A percentile compares a stretch with the other conserved stretches of the same genome.
phyloP scores from a whole-genome alignment of 169 alveolate species.

The Plasmodium gonderi region DNA sequence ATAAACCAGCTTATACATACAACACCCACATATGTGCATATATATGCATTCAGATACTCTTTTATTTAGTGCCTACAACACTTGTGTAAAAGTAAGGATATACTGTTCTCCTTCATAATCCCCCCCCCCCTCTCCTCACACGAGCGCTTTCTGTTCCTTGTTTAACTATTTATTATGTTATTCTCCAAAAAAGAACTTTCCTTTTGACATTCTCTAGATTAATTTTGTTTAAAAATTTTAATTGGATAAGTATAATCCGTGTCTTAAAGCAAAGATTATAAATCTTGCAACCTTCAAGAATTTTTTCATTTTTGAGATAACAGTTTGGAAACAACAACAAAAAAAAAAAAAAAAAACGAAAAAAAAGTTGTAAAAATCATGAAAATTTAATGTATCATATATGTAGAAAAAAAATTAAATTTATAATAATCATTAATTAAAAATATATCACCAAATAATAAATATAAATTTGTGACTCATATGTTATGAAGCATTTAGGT shows the following conservation, averaged over 20 bases:
- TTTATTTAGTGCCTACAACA: neutral
- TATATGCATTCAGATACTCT: neutral
- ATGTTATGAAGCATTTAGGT: neutral
- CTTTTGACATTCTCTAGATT: neutral
- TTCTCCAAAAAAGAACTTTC: neutral
- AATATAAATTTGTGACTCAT: neutral
- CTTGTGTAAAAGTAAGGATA: neutral
- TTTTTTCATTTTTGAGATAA: neutral
- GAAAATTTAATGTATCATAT: neutral
- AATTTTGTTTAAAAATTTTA: neutral
- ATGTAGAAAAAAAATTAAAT: neutral
- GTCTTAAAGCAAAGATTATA: neutral
- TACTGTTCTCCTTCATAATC: neutral
- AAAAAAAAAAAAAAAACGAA: neutral
- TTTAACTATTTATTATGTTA: neutral
- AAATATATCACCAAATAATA: neutral
- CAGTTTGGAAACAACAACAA: neutral
- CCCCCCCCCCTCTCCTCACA: neutral
- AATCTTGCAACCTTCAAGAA: neutral
- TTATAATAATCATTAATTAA: neutral
- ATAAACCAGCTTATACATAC: neutral
- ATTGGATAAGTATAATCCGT: neutral
- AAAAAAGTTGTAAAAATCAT: neutral
- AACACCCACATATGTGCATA: neutral
- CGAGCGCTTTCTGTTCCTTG: neutral